These are phyloP conservation scores for Calonectria fujianensis DNA, from an alignment of 2,329 filamentous ascomycete species.

Conservation along the genomic window DNA sequence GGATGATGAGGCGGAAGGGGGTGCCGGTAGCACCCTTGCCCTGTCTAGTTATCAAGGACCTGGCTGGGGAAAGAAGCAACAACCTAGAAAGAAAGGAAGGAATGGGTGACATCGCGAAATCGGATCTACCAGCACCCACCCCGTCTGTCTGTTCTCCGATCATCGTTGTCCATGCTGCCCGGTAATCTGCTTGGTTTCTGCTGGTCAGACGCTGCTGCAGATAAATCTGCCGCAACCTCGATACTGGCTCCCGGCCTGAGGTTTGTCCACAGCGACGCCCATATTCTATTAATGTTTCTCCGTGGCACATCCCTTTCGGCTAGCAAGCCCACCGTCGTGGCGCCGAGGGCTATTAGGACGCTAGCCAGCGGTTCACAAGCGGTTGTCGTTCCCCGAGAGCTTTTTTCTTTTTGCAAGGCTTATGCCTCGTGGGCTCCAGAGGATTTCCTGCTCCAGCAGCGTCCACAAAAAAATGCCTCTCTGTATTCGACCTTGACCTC, in stretches of 20 bases:
- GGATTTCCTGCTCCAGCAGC: slow-evolving; percentile 2
- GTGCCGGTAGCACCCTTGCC: slow-evolving; percentile 38
- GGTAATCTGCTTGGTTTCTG: slow-evolving; percentile 9
- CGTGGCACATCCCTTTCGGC: slow-evolving; percentile 32
- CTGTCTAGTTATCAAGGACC: slow-evolving; percentile 22
- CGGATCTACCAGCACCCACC: slow-evolving; percentile 50
- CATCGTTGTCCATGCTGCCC: slow-evolving; percentile 35
- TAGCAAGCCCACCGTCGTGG: slow-evolving; percentile 37
- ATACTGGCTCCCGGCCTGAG: background rate
- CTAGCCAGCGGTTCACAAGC: slow-evolving; percentile 37
- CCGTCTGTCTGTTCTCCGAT: slow-evolving; percentile 33
- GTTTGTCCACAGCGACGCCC: slow-evolving; percentile 1
- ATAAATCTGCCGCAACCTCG: background rate
- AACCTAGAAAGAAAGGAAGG: slow-evolving; percentile 32
- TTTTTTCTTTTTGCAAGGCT: slow-evolving; percentile 20
- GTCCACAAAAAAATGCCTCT: slow-evolving; percentile 26
- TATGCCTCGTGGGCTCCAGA: background rate
- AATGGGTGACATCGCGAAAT: slow-evolving; percentile 53
- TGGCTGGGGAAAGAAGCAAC: slow-evolving; percentile 41
- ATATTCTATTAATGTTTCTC: slow-evolving; percentile 24
- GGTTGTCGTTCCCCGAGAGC: slow-evolving; percentile 17
- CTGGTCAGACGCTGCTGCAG: background rate
- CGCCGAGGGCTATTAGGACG: slow-evolving; percentile 41
- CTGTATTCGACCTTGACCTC: background rate
- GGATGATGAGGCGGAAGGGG: slow-evolving; percentile 40